Base-by-base conservation (phyloP, 2,329 filamentous ascomycete species). In the Acrodontium crateriforme region DNA sequence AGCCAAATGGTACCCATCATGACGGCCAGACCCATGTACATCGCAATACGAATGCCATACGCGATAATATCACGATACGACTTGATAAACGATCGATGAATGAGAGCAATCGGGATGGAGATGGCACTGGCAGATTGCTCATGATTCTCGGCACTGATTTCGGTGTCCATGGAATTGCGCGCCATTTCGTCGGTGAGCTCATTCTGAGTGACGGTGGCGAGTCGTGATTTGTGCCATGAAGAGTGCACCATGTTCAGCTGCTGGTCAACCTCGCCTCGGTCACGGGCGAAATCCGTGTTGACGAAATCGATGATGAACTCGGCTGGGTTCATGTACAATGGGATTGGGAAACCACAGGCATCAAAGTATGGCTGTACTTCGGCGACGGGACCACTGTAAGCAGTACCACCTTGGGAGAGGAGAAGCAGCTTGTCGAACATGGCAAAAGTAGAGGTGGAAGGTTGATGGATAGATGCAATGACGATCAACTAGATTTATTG, bases 1-100 rank as follows among this genome's bases (percentile, higher is more conserved):
- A 91, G 58, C 75, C 80, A 92, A 9, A 91, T 78, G 0, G 83
- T 91, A 4, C 83, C 82, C 76, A 87, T 84, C 69, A 89, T 76
- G 41, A 89, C 70, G 1, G 81, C 81, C 10, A 91, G 63, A 55
- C 70, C 71, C 35, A 76, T 63, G 52, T 91, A 89, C 81, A 91
- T 91, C 21, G 69, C 75, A 22, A 89, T 63, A 3, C 83, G 71
- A 40, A 89, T 82, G 0, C 78, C 79, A 45, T 92, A 92, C 0
- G 76, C 81, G 28, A 92, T 71, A 5, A 91, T 65, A 48, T 92
- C 83, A 15, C 83, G 74, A 52, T 85, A 80, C 25, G 73, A 78
- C 57, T 92, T 92, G 53, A 91, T 74, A 47, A 81, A 83, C 9
- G 73, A 74, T 16, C 83, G 72, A 47, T 87, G 79, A 10, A 89